These are phyloP conservation scores for Gremmenia infestans DNA, from an alignment of 2,329 filamentous ascomycete genomes.

Conservation along the genomic window DNA sequence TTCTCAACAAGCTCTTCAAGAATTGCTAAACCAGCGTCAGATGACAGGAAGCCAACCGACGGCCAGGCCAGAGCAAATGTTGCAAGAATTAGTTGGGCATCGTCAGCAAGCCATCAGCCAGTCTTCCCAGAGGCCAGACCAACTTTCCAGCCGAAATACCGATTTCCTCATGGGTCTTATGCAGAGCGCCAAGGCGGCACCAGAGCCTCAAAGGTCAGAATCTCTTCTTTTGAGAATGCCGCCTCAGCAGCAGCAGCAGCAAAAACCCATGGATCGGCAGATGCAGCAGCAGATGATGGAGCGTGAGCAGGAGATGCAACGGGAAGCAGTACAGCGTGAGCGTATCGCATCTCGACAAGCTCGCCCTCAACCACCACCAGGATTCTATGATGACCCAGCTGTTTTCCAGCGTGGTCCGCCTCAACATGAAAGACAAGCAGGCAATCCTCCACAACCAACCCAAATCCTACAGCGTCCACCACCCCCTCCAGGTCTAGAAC, in stretches of 20 bases:
- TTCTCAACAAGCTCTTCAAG: constrained; percentile 39
- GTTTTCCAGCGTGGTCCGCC: constrained; percentile 23
- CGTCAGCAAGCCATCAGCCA: constrained; percentile 53
- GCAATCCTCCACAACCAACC: constrained; percentile 47
- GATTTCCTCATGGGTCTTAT: constrained; percentile 84
- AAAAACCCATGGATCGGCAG: constrained; percentile 20
- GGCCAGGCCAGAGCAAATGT: constrained; percentile 51
- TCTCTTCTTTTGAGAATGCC: constrained; percentile 46
- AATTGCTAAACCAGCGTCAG: constrained; percentile 46
- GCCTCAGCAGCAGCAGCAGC: constrained; percentile 18
- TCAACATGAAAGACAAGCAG: constrained; percentile 25
- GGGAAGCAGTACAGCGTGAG: constrained; percentile 27
- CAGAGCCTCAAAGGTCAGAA: constrained; percentile 48
- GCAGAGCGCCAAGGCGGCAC: constrained; percentile 48
- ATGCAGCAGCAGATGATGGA: constrained; percentile 40
- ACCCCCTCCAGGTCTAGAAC: constrained; percentile 53
- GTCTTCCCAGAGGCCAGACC: constrained; percentile 42
- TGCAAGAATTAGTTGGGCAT: constrained; percentile 56
- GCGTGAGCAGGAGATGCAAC: constrained; percentile 32
- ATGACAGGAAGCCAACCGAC: constrained; percentile 33
- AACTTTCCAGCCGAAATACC: constrained; percentile 41
- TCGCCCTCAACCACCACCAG: constrained; percentile 25
- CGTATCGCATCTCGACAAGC: constrained; percentile 34
- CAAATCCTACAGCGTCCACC: constrained; percentile 62
- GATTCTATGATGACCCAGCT: constrained; percentile 30